Percentiles rank a stretch among this genome's conserved stretches.
Evolutionary conservation across 129 eudicot genomes (phyloP).

Genomic region (Sambucus nigra): DNA sequence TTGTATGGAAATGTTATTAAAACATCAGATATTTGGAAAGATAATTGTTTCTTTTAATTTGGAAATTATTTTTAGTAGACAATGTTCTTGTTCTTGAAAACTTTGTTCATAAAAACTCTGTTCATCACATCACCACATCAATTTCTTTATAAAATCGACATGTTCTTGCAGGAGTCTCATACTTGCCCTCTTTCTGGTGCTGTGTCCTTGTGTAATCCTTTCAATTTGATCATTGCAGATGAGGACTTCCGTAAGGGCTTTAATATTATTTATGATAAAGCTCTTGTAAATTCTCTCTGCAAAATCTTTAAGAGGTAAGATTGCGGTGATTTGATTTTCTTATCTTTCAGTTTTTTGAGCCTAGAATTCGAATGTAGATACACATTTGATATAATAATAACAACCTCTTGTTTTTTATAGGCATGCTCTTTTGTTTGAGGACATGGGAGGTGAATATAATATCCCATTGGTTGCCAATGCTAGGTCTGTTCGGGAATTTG

Average conservation of each 20-base stretch:
- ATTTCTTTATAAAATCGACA: not conserved
- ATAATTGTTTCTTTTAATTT: no score
- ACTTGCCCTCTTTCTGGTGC: slow-evolving; percentile 84
- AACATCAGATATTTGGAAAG: no score
- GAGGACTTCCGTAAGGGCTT: slow-evolving; percentile 88
- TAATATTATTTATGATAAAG: slow-evolving; percentile 66
- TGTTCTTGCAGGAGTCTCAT: slow-evolving; percentile 58
- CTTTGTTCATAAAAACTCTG: not conserved
- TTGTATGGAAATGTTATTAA: no score
- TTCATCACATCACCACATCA: slow-evolving; percentile 3
- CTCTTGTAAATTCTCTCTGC: slow-evolving; percentile 65
- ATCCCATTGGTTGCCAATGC: slow-evolving; percentile 68
- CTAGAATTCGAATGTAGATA: no score
- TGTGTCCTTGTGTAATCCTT: slow-evolving; percentile 94
- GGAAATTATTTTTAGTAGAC: no score
- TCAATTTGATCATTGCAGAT: slow-evolving; percentile 68
- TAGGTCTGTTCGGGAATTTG: slow-evolving; percentile 76
- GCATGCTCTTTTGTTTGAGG: slow-evolving; percentile 81
- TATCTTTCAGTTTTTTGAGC: not conserved
- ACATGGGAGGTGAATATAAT: slow-evolving; percentile 70
- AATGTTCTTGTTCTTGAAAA: not conserved
- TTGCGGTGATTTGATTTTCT: not conserved
- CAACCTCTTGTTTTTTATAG: slow-evolving; percentile 29
- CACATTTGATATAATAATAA: not conserved
- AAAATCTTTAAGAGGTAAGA: slow-evolving; percentile 58